phyloP scores from a whole-genome alignment of 2,329 filamentous ascomycete species.

The Fusarium caatingaense region DNA sequence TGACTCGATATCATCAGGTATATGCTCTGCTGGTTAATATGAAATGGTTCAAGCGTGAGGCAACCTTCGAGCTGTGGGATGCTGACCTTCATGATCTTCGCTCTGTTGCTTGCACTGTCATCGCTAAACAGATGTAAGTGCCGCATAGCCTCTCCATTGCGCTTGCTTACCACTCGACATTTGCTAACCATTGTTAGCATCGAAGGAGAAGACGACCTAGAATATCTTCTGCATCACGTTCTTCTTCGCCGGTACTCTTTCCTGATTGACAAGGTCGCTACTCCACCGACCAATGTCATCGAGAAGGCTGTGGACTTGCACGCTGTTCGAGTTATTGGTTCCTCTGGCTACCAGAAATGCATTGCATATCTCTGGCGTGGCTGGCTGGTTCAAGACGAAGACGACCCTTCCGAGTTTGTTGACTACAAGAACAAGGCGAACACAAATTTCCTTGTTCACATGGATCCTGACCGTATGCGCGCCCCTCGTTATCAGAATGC shows the following conservation, averaged over 20 bases:
- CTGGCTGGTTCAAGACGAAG: slow-evolving; percentile 96
- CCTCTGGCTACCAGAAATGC: slow-evolving; percentile 95
- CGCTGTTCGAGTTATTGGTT: slow-evolving; percentile 87
- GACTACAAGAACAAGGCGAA: slow-evolving; percentile 87
- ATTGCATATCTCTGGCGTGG: slow-evolving; percentile 93
- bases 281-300: slow-evolving; percentile 84
- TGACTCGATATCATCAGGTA: slow-evolving; percentile 54
- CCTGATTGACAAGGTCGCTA: slow-evolving; percentile 76
- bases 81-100: slow-evolving; percentile 83
- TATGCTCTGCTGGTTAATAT: slow-evolving; percentile 81
- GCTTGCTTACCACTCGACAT: not conserved
- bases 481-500: slow-evolving; percentile 93
- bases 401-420: slow-evolving; percentile 89
- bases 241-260: slow-evolving; percentile 91
- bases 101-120: slow-evolving; percentile 86
- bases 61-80: slow-evolving; percentile 88
- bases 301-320: slow-evolving; percentile 95
- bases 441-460: slow-evolving; percentile 80
- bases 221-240: slow-evolving; percentile 82
- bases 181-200: slow-evolving; percentile 67
- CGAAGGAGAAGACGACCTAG: slow-evolving; percentile 82
- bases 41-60: slow-evolving; percentile 82
- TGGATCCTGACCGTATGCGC: slow-evolving; percentile 94
- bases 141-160: not conserved
- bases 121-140: slow-evolving; percentile 79